phyloP scores from a whole-genome alignment of 805 yeast genomes.

The Hanseniaspora taiwanica region DNA sequence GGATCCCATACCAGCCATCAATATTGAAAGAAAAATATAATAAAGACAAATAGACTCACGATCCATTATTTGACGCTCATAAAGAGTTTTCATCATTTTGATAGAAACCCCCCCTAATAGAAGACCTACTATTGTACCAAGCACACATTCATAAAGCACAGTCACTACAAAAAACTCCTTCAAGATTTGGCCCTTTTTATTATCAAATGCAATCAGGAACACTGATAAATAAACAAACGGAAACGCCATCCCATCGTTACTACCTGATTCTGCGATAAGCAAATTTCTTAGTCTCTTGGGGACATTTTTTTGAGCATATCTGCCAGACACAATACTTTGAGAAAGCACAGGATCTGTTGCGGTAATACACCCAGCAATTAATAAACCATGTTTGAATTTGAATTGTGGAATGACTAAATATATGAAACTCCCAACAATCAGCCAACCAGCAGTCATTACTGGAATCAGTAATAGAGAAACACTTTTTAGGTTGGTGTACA shows the following conservation, averaged over 20 bases:
- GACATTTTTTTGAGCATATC: constrained; percentile 59
- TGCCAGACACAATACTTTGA: constrained; percentile 87
- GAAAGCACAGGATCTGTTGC: constrained; percentile 95
- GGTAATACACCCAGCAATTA: constrained; percentile 77
- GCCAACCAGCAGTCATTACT: constrained; percentile 87
- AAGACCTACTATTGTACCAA: constrained; percentile 67
- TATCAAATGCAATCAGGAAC: constrained; percentile 51
- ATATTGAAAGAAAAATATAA: constrained; percentile 67
- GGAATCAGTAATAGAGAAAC: constrained; percentile 65
- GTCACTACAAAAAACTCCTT: constrained; percentile 72
- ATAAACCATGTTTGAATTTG: constrained; percentile 55
- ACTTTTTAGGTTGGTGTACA: constrained; percentile 72
- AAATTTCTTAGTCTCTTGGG: constrained; percentile 76
- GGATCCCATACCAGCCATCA: constrained; percentile 82
- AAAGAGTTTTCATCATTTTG: constrained; percentile 38
- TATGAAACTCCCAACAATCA: constrained; percentile 63
- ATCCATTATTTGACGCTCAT: neutral
- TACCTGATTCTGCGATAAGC: constrained; percentile 69
- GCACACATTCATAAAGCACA: constrained; percentile 65
- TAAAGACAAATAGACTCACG: constrained; percentile 57
- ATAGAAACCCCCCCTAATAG: constrained; percentile 59
- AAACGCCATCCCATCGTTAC: constrained; percentile 94
- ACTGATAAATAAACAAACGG: constrained; percentile 72
- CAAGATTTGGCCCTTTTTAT: constrained; percentile 35
- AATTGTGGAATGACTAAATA: constrained; percentile 68